Conservation (phyloP, 2,329 filamentous ascomycete genomes). For the Pseudogymnoascus sp. region DNA sequence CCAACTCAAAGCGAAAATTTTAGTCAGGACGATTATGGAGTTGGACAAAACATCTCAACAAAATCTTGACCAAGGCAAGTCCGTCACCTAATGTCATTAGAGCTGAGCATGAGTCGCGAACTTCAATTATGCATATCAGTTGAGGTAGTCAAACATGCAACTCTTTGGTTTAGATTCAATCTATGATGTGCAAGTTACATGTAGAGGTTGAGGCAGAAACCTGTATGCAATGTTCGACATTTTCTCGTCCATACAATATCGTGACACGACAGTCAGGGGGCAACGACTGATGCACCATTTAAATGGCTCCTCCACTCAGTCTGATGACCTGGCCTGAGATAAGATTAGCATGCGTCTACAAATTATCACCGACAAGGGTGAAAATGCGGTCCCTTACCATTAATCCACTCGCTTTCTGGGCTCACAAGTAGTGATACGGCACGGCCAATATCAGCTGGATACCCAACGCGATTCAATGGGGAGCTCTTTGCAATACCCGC, state of each 20-base stretch:
- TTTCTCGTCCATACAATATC: neutral
- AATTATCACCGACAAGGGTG: neutral
- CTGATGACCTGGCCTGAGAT: conserved; percentile 22
- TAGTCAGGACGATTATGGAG: neutral
- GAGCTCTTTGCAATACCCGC: conserved; percentile 47
- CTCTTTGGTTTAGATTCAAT: neutral
- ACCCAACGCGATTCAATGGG: conserved; percentile 52
- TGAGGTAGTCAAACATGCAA: neutral
- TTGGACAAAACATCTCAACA: neutral
- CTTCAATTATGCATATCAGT: neutral
- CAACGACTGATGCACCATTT: neutral
- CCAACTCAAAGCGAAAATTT: neutral
- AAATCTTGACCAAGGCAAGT: neutral
- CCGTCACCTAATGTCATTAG: neutral
- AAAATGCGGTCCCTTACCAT: conserved; percentile 39
- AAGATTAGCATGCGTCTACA: conserved; percentile 8
- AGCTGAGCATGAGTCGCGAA: neutral
- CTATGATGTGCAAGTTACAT: neutral
- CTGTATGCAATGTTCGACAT: neutral
- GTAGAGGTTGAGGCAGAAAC: neutral
- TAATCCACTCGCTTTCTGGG: conserved; percentile 57
- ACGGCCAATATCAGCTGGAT: conserved; percentile 49
- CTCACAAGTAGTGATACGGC: conserved; percentile 49
- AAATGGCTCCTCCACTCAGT: conserved; percentile 20
- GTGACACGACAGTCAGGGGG: neutral